Conservation (phyloP, 2,329 filamentous ascomycete genomes). For the Aspergillus uvarum region DNA sequence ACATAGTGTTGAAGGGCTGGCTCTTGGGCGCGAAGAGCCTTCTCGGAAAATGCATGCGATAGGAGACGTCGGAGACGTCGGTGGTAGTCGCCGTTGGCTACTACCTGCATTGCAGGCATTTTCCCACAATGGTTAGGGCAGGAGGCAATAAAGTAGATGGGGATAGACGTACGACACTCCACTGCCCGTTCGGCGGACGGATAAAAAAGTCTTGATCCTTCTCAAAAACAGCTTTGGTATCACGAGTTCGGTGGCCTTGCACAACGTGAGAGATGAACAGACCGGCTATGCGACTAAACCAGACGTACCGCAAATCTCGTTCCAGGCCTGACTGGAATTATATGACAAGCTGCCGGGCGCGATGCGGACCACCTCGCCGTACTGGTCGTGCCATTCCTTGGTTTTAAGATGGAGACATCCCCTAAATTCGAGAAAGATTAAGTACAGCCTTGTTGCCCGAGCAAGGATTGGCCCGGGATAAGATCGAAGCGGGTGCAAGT, state of each 20-base stretch:
- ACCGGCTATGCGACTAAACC: background rate
- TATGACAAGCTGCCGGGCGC: constrained; percentile 36
- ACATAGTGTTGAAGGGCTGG: constrained; percentile 29
- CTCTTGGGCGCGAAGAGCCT: constrained; percentile 42
- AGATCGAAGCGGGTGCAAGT: background rate
- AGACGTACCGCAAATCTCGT: constrained; percentile 28
- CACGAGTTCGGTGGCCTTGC: background rate
- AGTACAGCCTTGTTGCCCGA: constrained; percentile 10
- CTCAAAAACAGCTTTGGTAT: background rate
- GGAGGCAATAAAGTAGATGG: background rate
- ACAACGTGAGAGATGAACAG: background rate
- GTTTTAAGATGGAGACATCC: constrained; percentile 9
- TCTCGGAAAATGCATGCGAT: constrained; percentile 46
- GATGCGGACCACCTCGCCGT: constrained; percentile 37
- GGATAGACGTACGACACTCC: background rate
- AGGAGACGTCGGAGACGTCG: constrained; percentile 32
- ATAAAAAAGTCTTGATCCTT: background rate
- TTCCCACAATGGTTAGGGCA: too few species aligned
- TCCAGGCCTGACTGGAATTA: constrained; percentile 23
- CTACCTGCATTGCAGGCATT: too few species aligned
- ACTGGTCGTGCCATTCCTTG: constrained; percentile 29
- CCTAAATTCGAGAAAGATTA: background rate
- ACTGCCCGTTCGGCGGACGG: background rate
- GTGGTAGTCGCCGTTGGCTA: constrained; percentile 23
- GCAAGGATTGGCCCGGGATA: background rate